These are phyloP conservation scores for Ganoderma leucocontextum DNA, from an alignment of 1,284 basidiomycete species.

Conservation along the genomic window DNA sequence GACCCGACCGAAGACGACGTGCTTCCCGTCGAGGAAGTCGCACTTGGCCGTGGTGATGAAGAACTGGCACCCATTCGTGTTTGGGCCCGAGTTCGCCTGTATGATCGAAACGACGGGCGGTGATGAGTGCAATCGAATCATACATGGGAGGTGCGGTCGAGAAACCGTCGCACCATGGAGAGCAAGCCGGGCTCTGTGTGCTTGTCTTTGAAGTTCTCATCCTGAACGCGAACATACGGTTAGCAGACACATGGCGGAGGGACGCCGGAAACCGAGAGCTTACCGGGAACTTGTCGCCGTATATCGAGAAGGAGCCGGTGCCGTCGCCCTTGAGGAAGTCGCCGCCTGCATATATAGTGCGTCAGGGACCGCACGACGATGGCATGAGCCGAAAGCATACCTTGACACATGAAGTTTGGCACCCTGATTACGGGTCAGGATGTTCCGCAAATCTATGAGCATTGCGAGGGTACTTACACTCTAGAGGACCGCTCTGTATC, in stretches of 20 bases:
- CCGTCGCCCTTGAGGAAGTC: conserved; percentile 93
- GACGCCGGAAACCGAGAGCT: conserved; percentile 34
- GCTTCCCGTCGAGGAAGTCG: conserved; percentile 91
- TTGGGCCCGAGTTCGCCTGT: conserved; percentile 91
- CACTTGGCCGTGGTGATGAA: conserved; percentile 96
- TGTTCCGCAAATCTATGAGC: conserved; percentile 7
- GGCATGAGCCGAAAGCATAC: conserved; percentile 41
- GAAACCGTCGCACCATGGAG: conserved; percentile 72
- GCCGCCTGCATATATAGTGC: conserved; percentile 59
- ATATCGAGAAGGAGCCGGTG: conserved; percentile 94
- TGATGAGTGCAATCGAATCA: background rate
- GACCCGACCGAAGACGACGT: conserved; percentile 91
- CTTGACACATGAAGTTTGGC: conserved; percentile 89
- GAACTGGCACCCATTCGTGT: conserved; percentile 97
- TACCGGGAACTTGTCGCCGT: conserved; percentile 91
- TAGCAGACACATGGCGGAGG: background rate
- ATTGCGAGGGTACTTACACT: conserved; percentile 64
- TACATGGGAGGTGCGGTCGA: background rate
- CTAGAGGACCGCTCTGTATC: conserved; percentile 47
- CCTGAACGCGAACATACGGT: conserved; percentile 52
- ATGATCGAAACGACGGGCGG: background rate
- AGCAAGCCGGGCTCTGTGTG: conserved; percentile 86
- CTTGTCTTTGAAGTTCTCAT: conserved; percentile 95
- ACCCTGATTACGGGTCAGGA: conserved; percentile 53
- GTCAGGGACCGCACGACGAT: conserved; percentile 4